Evolutionary conservation across 2,329 filamentous ascomycete species (phyloP).

Genomic region (Trichoderma oligosporum): DNA sequence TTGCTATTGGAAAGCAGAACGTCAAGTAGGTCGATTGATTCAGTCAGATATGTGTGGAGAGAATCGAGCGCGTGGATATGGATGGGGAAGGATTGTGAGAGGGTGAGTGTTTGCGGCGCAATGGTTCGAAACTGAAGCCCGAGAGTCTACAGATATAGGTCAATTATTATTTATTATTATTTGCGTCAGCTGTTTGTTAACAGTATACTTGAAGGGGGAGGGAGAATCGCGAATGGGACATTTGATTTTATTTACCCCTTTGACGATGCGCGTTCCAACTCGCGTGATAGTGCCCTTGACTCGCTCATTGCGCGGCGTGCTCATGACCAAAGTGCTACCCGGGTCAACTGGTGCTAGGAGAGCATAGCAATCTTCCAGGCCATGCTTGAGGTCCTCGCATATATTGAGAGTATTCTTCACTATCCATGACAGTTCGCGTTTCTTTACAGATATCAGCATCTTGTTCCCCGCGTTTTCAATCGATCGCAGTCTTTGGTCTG

Average conservation of each 20-base stretch:
- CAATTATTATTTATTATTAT: no score
- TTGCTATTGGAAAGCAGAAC: conserved; percentile 54
- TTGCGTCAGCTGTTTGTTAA: background rate
- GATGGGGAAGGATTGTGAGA: conserved; percentile 49
- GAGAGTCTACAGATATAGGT: conserved; percentile 57
- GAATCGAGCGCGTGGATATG: conserved; percentile 66
- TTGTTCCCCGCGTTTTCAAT: background rate
- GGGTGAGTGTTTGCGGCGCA: conserved; percentile 46
- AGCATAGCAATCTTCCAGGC: conserved; percentile 83
- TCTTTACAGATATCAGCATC: conserved; percentile 38
- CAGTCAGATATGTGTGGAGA: conserved; percentile 73
- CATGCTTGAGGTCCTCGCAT: conserved; percentile 52
- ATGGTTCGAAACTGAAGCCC: conserved; percentile 72
- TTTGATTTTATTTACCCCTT: conserved; percentile 76
- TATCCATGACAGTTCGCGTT: conserved; percentile 54
- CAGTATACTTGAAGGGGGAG: no score
- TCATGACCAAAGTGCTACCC: conserved; percentile 84
- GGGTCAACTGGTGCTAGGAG: conserved; percentile 80
- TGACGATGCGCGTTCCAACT: conserved; percentile 84
- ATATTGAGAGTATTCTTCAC: conserved; percentile 47
- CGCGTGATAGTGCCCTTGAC: conserved; percentile 92
- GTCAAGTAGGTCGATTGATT: conserved; percentile 77
- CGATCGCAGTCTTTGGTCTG: background rate
- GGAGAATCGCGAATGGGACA: no score
- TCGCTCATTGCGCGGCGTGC: conserved; percentile 78